Base-by-base conservation (phyloP, 1,139 yeast species). In the Blastobotrys aristatus region DNA sequence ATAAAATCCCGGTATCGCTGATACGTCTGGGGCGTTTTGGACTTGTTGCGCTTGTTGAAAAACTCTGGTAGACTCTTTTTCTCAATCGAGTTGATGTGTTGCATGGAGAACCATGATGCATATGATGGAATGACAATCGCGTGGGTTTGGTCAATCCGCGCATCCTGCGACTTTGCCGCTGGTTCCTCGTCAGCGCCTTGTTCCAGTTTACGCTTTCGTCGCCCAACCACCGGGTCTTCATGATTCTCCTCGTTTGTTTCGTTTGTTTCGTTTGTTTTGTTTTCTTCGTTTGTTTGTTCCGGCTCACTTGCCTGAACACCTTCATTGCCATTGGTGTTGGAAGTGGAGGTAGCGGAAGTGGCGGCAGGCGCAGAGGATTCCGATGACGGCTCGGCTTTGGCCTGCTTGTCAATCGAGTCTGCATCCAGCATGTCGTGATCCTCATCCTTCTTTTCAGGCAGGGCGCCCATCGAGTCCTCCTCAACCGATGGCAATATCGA, bases 81-180 rank as follows among this genome's bases (percentile, higher is more conserved):
- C 61, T 80, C 85, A 49, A 80, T 75, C 34, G 67, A 71, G 65
- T 88, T 87, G 44, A 90, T 79, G 51, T 76, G 79, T 45, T 74
- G 74, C 76, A 88, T 74, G 53, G 82, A 75, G 63, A 92, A 92
- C 99, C 99, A 92, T 37, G 84, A 72, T 2, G 97, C 78, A 64
- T 90, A 92, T 2, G 97, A 89, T 2, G 99, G 99, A 29, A 92
- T 76, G n/a, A 92, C 81, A 48, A 92, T 84, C 11, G 88, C 78
- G 63, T 92, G 97, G 0, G 95, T 80, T 68, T 92, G 98, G 50
- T 73, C 57, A 24, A 54, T 54, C 43, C 24, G 34, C 14, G 33
- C 17, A 22, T 10, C 8, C 27, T 5, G 8, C 5, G 13, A 7
- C 3, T 21, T 8, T 16, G 21, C 22, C 35, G 18, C 35, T 22